Evolutionary conservation across 257 asterid genomes (phyloP).

Genomic region (Hygrophila difformis): DNA sequence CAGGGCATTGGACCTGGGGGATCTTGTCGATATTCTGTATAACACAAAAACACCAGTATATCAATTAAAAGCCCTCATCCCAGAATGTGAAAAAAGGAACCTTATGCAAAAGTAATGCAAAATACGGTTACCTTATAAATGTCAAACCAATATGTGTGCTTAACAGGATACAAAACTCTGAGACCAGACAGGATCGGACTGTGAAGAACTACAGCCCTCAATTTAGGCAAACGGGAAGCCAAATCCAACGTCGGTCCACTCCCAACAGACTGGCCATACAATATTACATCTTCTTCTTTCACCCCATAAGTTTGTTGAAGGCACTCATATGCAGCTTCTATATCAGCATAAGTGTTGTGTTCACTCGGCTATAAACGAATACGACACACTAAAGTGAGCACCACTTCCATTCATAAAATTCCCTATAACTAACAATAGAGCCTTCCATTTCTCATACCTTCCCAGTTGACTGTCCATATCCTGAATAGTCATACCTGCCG

Average conservation of each 20-base stretch:
- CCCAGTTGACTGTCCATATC: conserved; percentile 89
- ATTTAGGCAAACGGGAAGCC: conserved; percentile 67
- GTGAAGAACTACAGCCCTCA: conserved; percentile 96
- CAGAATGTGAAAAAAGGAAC: background rate
- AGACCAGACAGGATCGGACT: conserved; percentile 90
- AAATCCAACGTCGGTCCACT: conserved; percentile 93
- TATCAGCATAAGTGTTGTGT: conserved; percentile 85
- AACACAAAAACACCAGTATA: conserved; percentile 11
- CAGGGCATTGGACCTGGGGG: conserved; percentile 76
- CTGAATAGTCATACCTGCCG: conserved; percentile 87
- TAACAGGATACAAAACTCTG: conserved; percentile 94
- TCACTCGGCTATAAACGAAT: conserved; percentile 61
- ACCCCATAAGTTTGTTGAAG: conserved; percentile 74
- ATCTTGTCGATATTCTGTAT: conserved; percentile 92
- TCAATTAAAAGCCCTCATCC: conserved; percentile 4
- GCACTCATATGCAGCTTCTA: conserved; percentile 87
- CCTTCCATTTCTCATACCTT: conserved; percentile 53
- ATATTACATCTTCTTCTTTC: conserved; percentile 75
- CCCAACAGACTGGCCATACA: conserved; percentile 97
- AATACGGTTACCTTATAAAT: conserved; percentile 60
- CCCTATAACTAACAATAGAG: conserved; percentile 12
- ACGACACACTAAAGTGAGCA: conserved; percentile 19
- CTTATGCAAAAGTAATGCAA: background rate
- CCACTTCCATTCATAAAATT: conserved; percentile 5
- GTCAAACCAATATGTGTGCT: conserved; percentile 94